Evolutionary conservation across 169 alveolate species (phyloP).

Genomic region (Babesia ovata): DNA sequence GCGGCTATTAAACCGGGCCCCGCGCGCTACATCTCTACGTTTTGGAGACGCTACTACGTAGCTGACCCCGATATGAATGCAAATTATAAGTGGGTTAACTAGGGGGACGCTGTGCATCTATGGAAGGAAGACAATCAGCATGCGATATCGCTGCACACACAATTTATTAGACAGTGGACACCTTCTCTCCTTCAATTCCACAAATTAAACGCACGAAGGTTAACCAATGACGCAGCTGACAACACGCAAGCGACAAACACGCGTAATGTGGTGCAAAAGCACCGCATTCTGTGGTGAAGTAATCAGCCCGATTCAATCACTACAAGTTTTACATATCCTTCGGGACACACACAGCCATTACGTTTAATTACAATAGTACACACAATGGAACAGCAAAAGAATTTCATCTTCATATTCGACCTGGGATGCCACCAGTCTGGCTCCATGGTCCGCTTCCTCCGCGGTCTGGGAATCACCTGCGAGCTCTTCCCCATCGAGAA

Average conservation of each 20-base stretch:
- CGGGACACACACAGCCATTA: background rate
- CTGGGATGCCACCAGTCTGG: slow-evolving; percentile 77
- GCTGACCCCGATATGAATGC: too few species aligned
- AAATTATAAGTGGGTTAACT: too few species aligned
- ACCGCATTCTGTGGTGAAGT: background rate
- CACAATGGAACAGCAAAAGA: slow-evolving; percentile 13
- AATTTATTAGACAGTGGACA: too few species aligned
- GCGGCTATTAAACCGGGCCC: too few species aligned
- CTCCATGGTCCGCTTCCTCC: slow-evolving; percentile 67
- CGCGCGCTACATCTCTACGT: too few species aligned
- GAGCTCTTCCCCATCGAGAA: slow-evolving; percentile 68
- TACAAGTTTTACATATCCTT: background rate
- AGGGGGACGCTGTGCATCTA: too few species aligned
- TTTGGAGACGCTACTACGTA: too few species aligned
- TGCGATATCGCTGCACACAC: too few species aligned
- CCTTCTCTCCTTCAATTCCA: too few species aligned
- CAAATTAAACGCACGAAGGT: too few species aligned
- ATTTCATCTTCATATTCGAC: slow-evolving; percentile 69
- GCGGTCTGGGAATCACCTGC: slow-evolving; percentile 69
- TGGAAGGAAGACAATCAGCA: too few species aligned
- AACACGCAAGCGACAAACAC: background rate
- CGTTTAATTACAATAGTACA: background rate
- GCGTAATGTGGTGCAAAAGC: background rate
- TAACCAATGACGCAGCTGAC: too few species aligned
- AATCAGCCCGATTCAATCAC: background rate